Base-by-base conservation (phyloP, 345 rosid genomes). In the Dipteronia sinensis region DNA sequence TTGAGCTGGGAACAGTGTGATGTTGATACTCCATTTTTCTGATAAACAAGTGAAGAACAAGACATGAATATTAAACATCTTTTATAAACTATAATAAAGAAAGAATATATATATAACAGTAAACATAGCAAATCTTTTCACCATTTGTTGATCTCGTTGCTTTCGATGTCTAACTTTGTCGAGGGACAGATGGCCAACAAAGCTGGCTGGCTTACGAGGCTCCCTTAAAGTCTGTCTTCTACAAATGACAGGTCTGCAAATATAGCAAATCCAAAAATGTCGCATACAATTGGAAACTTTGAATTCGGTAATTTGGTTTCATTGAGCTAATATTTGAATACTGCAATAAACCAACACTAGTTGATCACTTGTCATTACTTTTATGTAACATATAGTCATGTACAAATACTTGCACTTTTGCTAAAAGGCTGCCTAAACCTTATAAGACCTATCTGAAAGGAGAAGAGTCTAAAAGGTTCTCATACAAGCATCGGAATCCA, bases 1-100 rank as follows among this genome's bases (percentile, higher is more conserved):
- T 85, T 85, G 46, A 79, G 71, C 76, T 89, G 92, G 53, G 90
- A 73, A 68, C 76, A 75, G 73, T 87, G 89, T 31, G 88, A 72
- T 25, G 88, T 89, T 44, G 89, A 82, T 29, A 79, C 87, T 19
- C 85, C 87, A 17, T 56, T 74, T 79, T 61, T 81, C 90, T 85
- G 64, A 4, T 11, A 10, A 56, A 17, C 10, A 7, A 51, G 56
- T 55, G 17, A 64, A 49, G 9, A 22, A 42, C n/a, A 27, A 47
- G n/a, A 64, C 62, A 13, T 27, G 53, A 70, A 19, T 20, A 3
- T 13, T 10, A 17, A 3, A 1, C 17, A 15, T 34, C 68, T 47
- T 71, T 23, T 51, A 78, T 49, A n/a, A 1, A 0, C 44, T 27
- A 49, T 3, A 3, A 47, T 6, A 62, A 12, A 31, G n/a, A 16